Conservation (phyloP, 2,329 filamentous ascomycete species). For the Neofusicoccum ribis region DNA sequence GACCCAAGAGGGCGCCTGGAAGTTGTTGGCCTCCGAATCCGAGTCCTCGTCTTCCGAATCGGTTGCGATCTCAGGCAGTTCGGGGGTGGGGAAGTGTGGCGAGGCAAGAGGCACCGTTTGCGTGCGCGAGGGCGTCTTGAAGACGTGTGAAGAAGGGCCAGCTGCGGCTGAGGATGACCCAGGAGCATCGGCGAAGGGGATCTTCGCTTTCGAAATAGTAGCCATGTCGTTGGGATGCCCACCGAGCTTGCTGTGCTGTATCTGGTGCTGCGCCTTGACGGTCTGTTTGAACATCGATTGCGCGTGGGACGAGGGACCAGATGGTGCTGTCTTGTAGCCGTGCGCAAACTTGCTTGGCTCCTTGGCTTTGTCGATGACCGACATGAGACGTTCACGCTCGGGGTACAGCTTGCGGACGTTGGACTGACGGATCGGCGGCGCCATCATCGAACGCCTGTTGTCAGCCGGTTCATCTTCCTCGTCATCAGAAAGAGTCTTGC, state of each 20-base stretch:
- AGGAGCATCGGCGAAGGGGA: slow-evolving; percentile 77
- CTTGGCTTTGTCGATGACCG: slow-evolving; percentile 23
- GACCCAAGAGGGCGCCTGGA: slow-evolving; percentile 78
- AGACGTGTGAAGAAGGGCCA: slow-evolving; percentile 33
- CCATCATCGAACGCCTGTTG: slow-evolving; percentile 68
- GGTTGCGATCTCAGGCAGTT: slow-evolving; percentile 92
- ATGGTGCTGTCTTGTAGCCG: slow-evolving; percentile 62
- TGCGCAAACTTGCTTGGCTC: slow-evolving; percentile 63
- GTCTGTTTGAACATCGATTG: slow-evolving; percentile 63
- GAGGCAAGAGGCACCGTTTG: slow-evolving; percentile 69
- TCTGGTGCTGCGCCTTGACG: slow-evolving; percentile 66
- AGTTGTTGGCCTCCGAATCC: slow-evolving; percentile 39
- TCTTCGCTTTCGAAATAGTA: slow-evolving; percentile 84
- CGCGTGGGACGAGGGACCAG: slow-evolving; percentile 47
- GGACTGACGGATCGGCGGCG: slow-evolving; percentile 81
- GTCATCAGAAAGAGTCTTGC: slow-evolving; percentile 68
- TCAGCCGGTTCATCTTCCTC: slow-evolving; percentile 61
- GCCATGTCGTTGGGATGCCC: slow-evolving; percentile 77
- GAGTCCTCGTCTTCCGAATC: slow-evolving; percentile 83
- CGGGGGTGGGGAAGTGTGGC: slow-evolving; percentile 83
- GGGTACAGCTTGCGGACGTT: slow-evolving; percentile 66
- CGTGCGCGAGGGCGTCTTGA: slow-evolving; percentile 66
- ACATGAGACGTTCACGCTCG: slow-evolving; percentile 13
- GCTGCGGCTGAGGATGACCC: slow-evolving; percentile 38
- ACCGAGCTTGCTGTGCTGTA: slow-evolving; percentile 62